phyloP scores from a whole-genome alignment of 2,329 filamentous ascomycete genomes.

The Fusarium sp. region DNA sequence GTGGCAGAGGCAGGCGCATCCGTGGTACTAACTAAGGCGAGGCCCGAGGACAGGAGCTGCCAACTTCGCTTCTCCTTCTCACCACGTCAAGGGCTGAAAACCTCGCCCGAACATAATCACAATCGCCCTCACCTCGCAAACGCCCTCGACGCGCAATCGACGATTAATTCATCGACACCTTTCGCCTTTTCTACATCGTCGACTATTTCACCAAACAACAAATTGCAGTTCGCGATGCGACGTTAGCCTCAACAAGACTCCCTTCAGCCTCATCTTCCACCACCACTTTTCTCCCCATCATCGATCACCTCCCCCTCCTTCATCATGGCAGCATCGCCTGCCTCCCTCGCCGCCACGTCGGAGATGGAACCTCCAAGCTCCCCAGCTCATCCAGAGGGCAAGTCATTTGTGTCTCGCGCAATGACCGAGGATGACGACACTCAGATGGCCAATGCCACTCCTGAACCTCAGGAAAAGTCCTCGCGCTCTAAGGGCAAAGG shows the following conservation, averaged over 20 bases:
- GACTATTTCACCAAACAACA: conserved; percentile 17
- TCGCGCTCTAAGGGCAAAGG: conserved; percentile 49
- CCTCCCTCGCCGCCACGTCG: conserved; percentile 53
- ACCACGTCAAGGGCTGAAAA: conserved; percentile 13
- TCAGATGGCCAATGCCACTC: conserved; percentile 53
- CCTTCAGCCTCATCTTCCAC: conserved; percentile 4
- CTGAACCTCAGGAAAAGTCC: conserved; percentile 54
- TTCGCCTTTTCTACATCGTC: conserved; percentile 24
- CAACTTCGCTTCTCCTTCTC: conserved; percentile 36
- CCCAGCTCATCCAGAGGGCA: conserved; percentile 52
- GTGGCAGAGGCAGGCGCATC: conserved; percentile 36
- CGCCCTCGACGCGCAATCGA: conserved; percentile 20
- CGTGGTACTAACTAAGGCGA: conserved; percentile 31
- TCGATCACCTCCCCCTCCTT: conserved; percentile 3
- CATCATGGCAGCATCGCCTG: conserved; percentile 53
- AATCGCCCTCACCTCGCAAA: conserved; percentile 27
- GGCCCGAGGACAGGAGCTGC: conserved; percentile 24
- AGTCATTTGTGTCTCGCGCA: conserved; percentile 57
- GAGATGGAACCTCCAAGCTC: conserved; percentile 58
- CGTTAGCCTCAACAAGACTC: conserved; percentile 26
- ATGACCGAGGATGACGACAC: conserved; percentile 59
- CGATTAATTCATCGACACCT: conserved; percentile 19
- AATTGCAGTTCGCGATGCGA: conserved; percentile 35
- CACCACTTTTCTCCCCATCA: conserved; percentile 16
- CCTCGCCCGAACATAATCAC: conserved; percentile 22